Percentiles rank a stretch among this genome's conserved stretches.
phyloP scores from a whole-genome alignment of 208 protist species.

The Angomonas deanei region DNA sequence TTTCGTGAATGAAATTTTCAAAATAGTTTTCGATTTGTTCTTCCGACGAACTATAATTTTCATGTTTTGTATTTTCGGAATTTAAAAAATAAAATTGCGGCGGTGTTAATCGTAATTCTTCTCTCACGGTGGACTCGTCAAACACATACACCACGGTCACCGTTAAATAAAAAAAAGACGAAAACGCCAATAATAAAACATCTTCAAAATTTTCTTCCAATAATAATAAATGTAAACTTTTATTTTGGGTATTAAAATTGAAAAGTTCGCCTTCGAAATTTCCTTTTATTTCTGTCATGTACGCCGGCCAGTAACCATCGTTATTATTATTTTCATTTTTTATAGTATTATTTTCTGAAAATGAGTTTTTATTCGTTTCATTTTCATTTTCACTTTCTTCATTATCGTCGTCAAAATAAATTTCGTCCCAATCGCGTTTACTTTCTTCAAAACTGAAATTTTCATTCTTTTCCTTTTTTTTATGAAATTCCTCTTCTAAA shows the following conservation, averaged over 20 bases:
- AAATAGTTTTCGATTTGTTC: no score
- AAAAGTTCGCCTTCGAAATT: slow-evolving; percentile 42
- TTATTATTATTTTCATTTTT: not conserved
- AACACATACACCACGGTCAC: slow-evolving; percentile 64
- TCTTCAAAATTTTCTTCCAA: slow-evolving; percentile 40
- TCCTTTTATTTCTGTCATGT: slow-evolving; percentile 37
- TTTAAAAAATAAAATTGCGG: slow-evolving; percentile 7
- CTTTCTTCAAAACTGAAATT: not conserved
- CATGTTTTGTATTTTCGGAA: no score
- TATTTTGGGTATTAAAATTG: not conserved
- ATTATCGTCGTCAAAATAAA: not conserved
- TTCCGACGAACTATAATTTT: no score
- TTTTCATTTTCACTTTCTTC: not conserved
- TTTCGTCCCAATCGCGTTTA: not conserved
- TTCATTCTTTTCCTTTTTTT: not conserved
- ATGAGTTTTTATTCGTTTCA: not conserved
- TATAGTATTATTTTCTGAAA: not conserved
- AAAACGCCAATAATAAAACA: slow-evolving; percentile 31
- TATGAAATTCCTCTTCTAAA: not conserved
- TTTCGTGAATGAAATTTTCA: no score
- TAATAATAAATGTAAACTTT: slow-evolving; percentile 18
- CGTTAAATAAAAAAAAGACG: slow-evolving; percentile 38
- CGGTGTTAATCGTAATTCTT: slow-evolving; percentile 22
- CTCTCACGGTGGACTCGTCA: slow-evolving; percentile 57
- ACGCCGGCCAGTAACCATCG: slow-evolving; percentile 66